Percentiles rank a stretch among this genome's conserved stretches.
Evolutionary conservation across 2,329 filamentous ascomycete species (phyloP).

Genomic region (Tolypocladium capitatum): DNA sequence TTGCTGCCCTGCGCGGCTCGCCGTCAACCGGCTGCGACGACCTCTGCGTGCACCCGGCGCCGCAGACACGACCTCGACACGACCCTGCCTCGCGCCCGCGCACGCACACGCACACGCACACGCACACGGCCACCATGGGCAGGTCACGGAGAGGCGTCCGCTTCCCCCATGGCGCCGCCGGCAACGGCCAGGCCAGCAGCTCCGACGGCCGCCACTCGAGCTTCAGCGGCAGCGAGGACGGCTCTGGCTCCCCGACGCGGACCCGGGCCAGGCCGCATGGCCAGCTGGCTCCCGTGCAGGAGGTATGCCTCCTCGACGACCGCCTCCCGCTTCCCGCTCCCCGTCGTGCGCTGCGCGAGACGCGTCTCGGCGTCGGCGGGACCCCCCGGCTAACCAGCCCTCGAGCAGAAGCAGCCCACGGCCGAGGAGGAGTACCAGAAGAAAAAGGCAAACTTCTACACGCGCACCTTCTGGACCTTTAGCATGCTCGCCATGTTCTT

Average conservation of each 20-base stretch:
- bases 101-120: background rate
- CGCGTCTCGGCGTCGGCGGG: background rate
- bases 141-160: constrained; percentile 37
- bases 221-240: constrained; percentile 57
- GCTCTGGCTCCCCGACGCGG: constrained; percentile 21
- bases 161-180: constrained; percentile 28
- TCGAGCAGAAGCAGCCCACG: constrained; percentile 26
- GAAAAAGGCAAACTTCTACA: constrained; percentile 97
- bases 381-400: constrained; percentile 6
- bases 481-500: constrained; percentile 96
- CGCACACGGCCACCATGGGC: constrained; percentile 14
- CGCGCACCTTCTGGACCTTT: constrained; percentile 92
- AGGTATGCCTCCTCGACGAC: constrained; percentile 14
- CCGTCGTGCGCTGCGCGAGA: background rate
- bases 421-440: constrained; percentile 70
- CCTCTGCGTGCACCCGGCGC: background rate
- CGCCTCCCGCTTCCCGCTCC: background rate
- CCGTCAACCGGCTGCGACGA: background rate
- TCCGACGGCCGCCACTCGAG: constrained; percentile 50
- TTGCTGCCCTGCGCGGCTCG: background rate
- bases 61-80: background rate
- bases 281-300: constrained; percentile 20
- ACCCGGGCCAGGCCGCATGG: constrained; percentile 13
- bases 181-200: constrained; percentile 27
- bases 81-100: too few species aligned